Conservation (phyloP, 768 basidiomycete species). For the Suillus sp. region DNA sequence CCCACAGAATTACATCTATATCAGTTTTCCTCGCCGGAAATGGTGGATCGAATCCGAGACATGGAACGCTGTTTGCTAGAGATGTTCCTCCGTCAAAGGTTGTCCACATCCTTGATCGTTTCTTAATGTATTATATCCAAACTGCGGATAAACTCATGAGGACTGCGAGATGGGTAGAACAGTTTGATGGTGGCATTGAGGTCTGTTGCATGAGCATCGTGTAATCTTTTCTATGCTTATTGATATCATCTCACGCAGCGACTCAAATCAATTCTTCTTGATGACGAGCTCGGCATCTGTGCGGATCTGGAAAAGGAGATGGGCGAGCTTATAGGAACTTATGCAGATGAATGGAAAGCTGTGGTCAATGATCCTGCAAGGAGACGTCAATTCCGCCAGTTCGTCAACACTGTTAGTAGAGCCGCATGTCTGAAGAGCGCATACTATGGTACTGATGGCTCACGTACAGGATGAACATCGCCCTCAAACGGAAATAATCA, state of each 20-base stretch:
- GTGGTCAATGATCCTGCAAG: constrained; percentile 58
- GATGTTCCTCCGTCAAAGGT: constrained; percentile 71
- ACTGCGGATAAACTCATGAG: constrained; percentile 73
- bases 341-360: constrained; percentile 68
- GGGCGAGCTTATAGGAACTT: constrained; percentile 64
- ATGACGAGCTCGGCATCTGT: constrained; percentile 75
- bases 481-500: constrained; percentile 50
- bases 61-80: constrained; percentile 64
- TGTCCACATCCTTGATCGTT: constrained; percentile 63
- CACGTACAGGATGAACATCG: constrained; percentile 40
- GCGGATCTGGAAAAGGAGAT: constrained; percentile 66
- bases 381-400: constrained; percentile 58
- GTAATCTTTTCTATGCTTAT: not conserved
- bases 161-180: constrained; percentile 75
- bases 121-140: constrained; percentile 67
- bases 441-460: not conserved
- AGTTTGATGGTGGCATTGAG: constrained; percentile 68
- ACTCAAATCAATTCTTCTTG: constrained; percentile 62
- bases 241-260: constrained; percentile 37
- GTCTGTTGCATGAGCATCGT: constrained; percentile 28
- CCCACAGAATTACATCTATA: not conserved
- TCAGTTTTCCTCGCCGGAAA: constrained; percentile 69
- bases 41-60: constrained; percentile 61
- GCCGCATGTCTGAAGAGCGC: not conserved
- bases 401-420: constrained; percentile 57